A percentile compares a stretch with the other conserved stretches of the same genome.
Evolutionary conservation across 257 asterid genomes (phyloP).

Genomic region (Solanum tacnaense): DNA sequence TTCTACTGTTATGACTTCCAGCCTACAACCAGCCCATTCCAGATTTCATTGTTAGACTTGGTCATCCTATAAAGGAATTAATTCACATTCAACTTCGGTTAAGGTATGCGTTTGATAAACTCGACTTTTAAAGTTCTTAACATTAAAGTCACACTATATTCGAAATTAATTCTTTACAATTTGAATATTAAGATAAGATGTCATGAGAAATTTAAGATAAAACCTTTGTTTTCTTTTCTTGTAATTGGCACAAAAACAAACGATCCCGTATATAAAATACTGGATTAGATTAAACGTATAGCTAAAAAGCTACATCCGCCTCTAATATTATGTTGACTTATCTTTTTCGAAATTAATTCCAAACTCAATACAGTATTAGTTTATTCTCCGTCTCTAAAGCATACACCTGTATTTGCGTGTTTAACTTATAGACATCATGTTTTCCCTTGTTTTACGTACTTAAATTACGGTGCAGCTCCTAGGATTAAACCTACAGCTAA

Average conservation of each 20-base stretch:
- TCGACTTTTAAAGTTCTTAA: background rate
- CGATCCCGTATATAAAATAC: background rate
- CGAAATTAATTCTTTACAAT: background rate
- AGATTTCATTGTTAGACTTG: background rate
- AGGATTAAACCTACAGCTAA: background rate
- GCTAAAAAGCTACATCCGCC: background rate
- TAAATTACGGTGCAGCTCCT: background rate
- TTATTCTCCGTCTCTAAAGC: background rate
- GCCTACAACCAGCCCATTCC: background rate
- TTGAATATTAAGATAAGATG: background rate
- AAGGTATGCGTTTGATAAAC: background rate
- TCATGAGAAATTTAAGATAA: background rate
- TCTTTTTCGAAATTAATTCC: background rate
- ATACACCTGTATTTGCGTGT: background rate
- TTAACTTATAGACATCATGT: background rate
- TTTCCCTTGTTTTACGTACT: background rate
- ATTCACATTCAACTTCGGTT: background rate
- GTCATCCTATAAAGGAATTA: background rate
- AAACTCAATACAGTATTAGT: no score
- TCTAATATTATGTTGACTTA: background rate
- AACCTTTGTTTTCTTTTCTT: background rate
- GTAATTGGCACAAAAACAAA: background rate
- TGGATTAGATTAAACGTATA: background rate
- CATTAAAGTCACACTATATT: background rate
- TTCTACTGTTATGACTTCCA: background rate